Percentiles rank a stretch among this genome's conserved stretches.
Conservation (phyloP, 139 green algal species). For the Ostreobium quekettii region DNA sequence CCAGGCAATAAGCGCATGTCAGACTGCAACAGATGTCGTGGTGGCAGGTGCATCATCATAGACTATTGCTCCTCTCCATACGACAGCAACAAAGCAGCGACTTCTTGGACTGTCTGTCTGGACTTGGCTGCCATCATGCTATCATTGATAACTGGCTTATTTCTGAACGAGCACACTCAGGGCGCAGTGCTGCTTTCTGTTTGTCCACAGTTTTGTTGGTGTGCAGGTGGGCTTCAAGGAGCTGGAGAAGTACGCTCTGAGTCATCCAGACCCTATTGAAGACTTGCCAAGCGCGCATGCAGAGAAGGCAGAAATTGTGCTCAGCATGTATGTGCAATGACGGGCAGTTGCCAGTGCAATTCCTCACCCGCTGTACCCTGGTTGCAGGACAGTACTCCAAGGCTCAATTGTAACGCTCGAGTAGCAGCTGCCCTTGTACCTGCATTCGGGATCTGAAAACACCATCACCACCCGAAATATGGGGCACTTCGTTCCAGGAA, state of each 20-base stretch:
- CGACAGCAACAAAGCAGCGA: not conserved
- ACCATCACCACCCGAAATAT: no score
- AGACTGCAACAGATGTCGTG: not conserved
- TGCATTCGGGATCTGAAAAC: no score
- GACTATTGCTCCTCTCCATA: not conserved
- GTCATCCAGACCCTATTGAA: conserved; percentile 23
- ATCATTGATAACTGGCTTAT: not conserved
- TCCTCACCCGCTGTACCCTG: no score
- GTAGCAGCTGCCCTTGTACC: no score
- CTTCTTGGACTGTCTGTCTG: not conserved
- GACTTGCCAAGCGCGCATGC: conserved; percentile 21
- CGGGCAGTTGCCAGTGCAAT: no score
- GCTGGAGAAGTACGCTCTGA: conserved; percentile 26
- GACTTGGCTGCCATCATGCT: not conserved
- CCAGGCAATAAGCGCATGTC: no score
- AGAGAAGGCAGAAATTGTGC: conserved; percentile 30
- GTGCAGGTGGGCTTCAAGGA: conserved; percentile 25
- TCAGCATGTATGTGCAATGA: conserved; percentile 20
- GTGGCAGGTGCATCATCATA: no score
- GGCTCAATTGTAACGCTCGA: no score
- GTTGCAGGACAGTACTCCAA: no score
- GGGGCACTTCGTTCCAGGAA: no score
- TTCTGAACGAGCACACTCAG: not conserved
- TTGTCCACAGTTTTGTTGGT: not conserved
- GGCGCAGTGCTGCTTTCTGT: not conserved